These are phyloP conservation scores for Eucalyptus globulus DNA, from an alignment of 345 rosid species.

Conservation along the genomic window DNA sequence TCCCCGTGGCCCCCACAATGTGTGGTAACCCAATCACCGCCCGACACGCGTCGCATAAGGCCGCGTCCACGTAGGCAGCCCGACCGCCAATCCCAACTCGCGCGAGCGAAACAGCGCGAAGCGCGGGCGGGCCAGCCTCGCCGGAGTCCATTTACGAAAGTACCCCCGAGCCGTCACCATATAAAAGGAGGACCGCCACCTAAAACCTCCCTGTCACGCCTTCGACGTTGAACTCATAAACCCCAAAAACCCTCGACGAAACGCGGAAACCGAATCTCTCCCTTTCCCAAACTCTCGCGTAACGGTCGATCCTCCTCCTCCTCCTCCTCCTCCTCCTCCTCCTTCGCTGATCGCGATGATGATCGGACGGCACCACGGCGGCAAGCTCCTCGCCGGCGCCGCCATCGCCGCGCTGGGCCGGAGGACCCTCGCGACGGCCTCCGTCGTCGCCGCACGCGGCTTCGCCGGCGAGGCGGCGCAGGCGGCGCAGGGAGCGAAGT, in stretches of 20 bases:
- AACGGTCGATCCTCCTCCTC: background rate
- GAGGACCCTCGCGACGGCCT: conserved; percentile 1
- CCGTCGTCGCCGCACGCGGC: background rate
- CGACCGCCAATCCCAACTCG: background rate
- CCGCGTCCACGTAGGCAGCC: background rate
- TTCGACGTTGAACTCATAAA: background rate
- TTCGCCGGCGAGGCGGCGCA: background rate
- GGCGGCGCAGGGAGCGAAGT: background rate
- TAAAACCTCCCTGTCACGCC: background rate
- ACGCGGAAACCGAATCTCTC: background rate
- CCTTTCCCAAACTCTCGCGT: background rate
- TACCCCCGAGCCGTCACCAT: background rate
- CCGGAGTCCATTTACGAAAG: background rate
- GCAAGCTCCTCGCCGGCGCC: background rate
- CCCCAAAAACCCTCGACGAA: background rate
- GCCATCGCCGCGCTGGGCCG: background rate
- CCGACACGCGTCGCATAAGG: background rate
- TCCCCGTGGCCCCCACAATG: background rate
- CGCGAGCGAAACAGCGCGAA: background rate
- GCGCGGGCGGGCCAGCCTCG: background rate
- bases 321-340: background rate
- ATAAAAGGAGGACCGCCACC: background rate
- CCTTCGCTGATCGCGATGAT: background rate
- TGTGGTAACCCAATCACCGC: accelerated
- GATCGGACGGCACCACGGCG: background rate